Base-by-base conservation (phyloP, 768 basidiomycete species). In the Ramaria sp. region DNA sequence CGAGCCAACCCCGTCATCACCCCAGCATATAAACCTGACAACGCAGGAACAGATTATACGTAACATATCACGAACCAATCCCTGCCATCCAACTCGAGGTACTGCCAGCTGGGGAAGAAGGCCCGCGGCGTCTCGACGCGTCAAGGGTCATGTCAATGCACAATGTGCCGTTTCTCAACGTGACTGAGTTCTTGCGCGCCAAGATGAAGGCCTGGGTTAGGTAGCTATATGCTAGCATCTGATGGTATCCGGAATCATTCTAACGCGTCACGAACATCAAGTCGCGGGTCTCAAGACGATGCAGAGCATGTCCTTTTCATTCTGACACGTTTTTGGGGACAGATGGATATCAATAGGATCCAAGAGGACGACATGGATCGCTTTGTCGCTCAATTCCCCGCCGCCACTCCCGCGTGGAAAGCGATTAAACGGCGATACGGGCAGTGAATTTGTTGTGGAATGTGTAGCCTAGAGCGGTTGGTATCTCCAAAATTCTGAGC, bases 61-160 rank as follows among this genome's bases (percentile, higher is more conserved):
- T 78, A 61, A 84, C 80, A 45, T 92, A 89, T 66, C 81, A 82
- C 65, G 79, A 82, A 58, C 72, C 81, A 58, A 91, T 90, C 63
- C 89, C 89, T 19, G 68, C 86, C 20, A 79, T 92, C 59, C 86
- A 88, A 88, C 87, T 91, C 68, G 89, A 91, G 70, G 87, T 91
- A 57, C 66, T 91, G 43, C 83, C 85, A 17, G 87, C 87, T 54
- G 88, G 88, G 30, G 88, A 90, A 70, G 78, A 81, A 51, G 88
- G 89, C 2, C 89, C 88, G 47, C 84, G 87, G 50, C 78, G 78
- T 62, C 75, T 91, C 46, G 84, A 90, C 70, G 65, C 71, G 52
- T 72, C 78, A 33, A 89, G 83, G 3, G 80, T 83, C 56, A 84
- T 83, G 77, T 76, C 70, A 57, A 66, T 91, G 20, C 81, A 83